Evolutionary conservation across 805 yeast genomes (phyloP).

Genomic region (Saturnispora zaruensis): DNA sequence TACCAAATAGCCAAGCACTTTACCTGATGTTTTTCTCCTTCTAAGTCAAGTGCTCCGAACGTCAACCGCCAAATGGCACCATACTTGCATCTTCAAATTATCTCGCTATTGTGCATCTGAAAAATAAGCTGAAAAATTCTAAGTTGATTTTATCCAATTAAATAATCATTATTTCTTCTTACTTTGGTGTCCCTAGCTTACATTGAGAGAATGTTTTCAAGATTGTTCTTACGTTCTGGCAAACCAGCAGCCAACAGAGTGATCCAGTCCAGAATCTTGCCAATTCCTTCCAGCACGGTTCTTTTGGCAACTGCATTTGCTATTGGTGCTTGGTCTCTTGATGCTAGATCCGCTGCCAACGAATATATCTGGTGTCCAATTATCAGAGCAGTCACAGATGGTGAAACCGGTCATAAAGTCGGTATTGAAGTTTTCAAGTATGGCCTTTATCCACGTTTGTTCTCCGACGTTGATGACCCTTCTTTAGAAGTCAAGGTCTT

Average conservation of each 20-base stretch:
- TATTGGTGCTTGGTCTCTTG: slow-evolving; percentile 49
- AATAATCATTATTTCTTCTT: not conserved
- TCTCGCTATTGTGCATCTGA: not conserved
- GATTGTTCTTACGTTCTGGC: not conserved
- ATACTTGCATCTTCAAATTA: not conserved
- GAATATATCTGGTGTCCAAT: slow-evolving; percentile 77
- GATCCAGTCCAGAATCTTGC: slow-evolving; percentile 13
- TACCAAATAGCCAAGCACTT: slow-evolving; percentile 5
- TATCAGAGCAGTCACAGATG: slow-evolving; percentile 60
- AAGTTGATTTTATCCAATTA: not conserved
- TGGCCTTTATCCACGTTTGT: slow-evolving; percentile 58
- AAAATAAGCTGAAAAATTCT: not conserved
- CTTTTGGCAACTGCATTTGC: slow-evolving; percentile 24
- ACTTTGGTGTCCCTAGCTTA: not conserved
- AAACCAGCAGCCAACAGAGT: slow-evolving; percentile 1
- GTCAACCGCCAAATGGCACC: not conserved
- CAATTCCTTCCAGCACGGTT: slow-evolving; percentile 17
- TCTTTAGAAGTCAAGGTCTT: slow-evolving; percentile 53
- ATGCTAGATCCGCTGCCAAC: slow-evolving; percentile 75
- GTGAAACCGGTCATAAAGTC: slow-evolving; percentile 76
- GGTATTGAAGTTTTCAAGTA: slow-evolving; percentile 64
- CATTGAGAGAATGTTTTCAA: slow-evolving; percentile 1
- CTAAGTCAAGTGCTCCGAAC: not conserved
- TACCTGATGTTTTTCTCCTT: not conserved
- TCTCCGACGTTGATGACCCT: slow-evolving; percentile 44